These are phyloP conservation scores for Vicia faba DNA, from an alignment of 306 rosid species.

Conservation along the genomic window DNA sequence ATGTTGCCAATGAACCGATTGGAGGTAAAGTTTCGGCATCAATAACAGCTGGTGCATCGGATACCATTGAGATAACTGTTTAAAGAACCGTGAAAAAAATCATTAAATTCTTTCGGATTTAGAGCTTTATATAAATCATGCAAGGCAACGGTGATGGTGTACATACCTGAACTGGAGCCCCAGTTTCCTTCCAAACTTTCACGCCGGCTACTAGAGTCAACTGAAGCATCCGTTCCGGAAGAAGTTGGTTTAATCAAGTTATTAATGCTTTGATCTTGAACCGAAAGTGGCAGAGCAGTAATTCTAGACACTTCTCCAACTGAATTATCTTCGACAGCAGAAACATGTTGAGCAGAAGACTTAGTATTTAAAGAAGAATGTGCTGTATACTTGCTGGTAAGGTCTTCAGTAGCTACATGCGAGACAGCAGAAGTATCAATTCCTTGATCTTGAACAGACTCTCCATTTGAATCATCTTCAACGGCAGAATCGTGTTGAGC, in stretches of 20 bases:
- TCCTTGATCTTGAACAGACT: constrained; percentile 9
- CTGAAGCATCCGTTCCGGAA: constrained; percentile 57
- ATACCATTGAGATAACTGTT: constrained; percentile 79
- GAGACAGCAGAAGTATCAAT: constrained; percentile 3
- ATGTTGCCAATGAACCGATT: constrained; percentile 33
- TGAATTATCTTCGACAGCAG: constrained; percentile 34
- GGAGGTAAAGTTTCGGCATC: constrained; percentile 51
- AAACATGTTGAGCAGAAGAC: constrained; percentile 41
- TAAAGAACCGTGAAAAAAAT: constrained; percentile 29
- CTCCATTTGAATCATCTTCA: constrained; percentile 32
- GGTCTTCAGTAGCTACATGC: constrained; percentile 39
- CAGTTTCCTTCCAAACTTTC: constrained; percentile 85
- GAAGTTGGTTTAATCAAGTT: constrained; percentile 38
- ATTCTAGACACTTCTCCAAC: constrained; percentile 37
- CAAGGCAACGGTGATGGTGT: constrained; percentile 1
- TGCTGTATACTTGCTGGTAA: constrained; percentile 33
- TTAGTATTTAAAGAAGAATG: constrained; percentile 37
- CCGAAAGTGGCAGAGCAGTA: constrained; percentile 44
- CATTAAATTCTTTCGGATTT: constrained; percentile 5
- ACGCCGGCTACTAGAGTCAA: constrained; percentile 62
- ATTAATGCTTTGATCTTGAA: constrained; percentile 45
- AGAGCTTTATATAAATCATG: constrained; percentile 17
- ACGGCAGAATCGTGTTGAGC: constrained; percentile 34
- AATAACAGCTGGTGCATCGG: constrained; percentile 53
- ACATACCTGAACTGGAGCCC: constrained; percentile 92